Percentiles rank a stretch among this genome's conserved stretches.
phyloP scores from a whole-genome alignment of 139 green algal genomes.

The Pycnococcus provasolii region DNA sequence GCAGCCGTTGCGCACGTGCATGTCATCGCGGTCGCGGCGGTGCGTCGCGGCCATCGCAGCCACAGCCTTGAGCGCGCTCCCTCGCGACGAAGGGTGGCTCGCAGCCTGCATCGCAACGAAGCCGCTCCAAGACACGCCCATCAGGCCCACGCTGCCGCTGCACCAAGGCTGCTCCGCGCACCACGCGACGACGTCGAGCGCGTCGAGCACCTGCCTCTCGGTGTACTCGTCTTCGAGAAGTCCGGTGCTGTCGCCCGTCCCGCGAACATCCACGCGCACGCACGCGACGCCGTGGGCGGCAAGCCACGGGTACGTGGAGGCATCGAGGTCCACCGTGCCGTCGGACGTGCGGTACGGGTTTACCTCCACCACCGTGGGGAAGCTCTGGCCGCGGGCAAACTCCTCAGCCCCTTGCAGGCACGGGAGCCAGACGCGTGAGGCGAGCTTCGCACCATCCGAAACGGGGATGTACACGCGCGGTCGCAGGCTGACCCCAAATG shows the following conservation, averaged over 20 bases:
- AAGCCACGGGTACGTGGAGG: conserved; percentile 15
- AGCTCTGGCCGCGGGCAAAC: not conserved
- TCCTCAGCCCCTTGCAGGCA: not conserved
- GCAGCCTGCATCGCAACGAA: conserved; percentile 26
- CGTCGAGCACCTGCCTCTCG: not conserved
- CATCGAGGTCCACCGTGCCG: conserved; percentile 22
- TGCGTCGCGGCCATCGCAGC: conserved; percentile 22
- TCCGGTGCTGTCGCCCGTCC: conserved; percentile 13
- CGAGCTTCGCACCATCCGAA: conserved; percentile 7
- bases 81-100: not conserved
- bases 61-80: not conserved
- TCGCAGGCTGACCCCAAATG: not conserved
- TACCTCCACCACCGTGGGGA: conserved; percentile 16
- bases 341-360: conserved; percentile 18
- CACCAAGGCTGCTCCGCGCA: conserved; percentile 18
- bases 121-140: conserved; percentile 26
- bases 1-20: conserved; percentile 19
- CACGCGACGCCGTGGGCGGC: conserved; percentile 22
- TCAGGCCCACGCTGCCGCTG: conserved; percentile 19
- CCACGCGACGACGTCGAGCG: conserved; percentile 9
- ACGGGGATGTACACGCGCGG: not conserved
- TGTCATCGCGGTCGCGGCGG: conserved; percentile 19
- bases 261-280: conserved; percentile 21
- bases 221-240: conserved; percentile 28
- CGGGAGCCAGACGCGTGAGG: conserved; percentile 15